Conservation (phyloP, 306 rosid genomes). For the Lathyrus oleraceus region DNA sequence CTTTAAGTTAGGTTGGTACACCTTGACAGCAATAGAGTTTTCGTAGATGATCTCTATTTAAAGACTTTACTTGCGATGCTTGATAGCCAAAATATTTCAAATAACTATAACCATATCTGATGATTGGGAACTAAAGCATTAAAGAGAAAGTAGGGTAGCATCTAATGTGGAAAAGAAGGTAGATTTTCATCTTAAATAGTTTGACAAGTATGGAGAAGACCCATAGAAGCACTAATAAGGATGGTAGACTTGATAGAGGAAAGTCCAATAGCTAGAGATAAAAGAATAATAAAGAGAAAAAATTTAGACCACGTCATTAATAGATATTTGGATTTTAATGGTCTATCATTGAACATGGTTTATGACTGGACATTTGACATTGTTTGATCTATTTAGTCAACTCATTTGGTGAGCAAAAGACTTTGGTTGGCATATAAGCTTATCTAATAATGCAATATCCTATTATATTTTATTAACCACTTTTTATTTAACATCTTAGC, state of each 20-base stretch:
- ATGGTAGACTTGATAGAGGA: neutral
- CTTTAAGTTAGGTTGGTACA: constrained; percentile 15
- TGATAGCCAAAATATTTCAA: constrained; percentile 20
- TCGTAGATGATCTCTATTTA: neutral
- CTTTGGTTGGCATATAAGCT: neutral
- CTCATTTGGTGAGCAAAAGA: neutral
- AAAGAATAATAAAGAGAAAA: neutral
- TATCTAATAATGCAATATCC: constrained; percentile 19
- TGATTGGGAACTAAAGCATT: neutral
- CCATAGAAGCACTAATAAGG: neutral
- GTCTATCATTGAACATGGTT: neutral
- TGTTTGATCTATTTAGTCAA: neutral
- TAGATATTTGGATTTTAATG: neutral
- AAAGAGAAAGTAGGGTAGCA: neutral
- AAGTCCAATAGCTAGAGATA: neutral
- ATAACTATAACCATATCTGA: neutral
- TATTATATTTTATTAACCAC: constrained; percentile 25
- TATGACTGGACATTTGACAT: constrained; percentile 1
- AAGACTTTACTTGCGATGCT: constrained; percentile 3
- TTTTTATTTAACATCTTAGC: constrained; percentile 19
- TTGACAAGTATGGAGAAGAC: neutral
- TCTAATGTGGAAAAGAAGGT: neutral
- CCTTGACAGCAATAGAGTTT: neutral
- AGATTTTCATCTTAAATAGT: neutral
- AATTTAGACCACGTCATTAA: neutral